Base-by-base conservation (phyloP, 2,329 filamentous ascomycete genomes). In the Cladophialophora bantiana region DNA sequence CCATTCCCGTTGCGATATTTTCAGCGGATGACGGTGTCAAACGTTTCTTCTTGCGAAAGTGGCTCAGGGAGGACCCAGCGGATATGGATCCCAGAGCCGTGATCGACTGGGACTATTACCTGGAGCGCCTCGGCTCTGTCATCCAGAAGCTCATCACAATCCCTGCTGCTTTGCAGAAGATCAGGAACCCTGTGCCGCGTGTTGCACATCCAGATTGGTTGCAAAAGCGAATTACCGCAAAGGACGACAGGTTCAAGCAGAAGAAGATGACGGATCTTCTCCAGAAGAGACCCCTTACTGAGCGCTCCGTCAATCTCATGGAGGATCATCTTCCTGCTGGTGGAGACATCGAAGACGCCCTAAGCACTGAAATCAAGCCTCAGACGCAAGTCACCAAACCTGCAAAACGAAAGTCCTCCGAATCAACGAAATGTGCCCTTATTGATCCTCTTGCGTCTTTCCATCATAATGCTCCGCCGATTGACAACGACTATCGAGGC, bases 121-220 rank as follows among this genome's bases (percentile, higher is more conserved):
- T 94, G 1, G 96, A 99, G 75, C 93, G 95, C 81, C 84, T 99
- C 20, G 94, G 94, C 0, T 98, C 94, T 0, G 95, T 99, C 63
- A 96, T 99, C 59, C 95, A 99, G 80, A 99, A 99, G 78, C 87
- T 99, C 63, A 97, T 99, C 76, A 99, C 96, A 1, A 99, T 99
- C 72, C 95, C 95, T 2, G 96, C 95, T 15, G 95, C 96, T 2
- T 84, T 99, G 59, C 95, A 99, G 77, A 98, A 97, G 79, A 86
- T 99, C 63, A 87, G 90, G 62, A 99, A 99, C 75, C 95, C 95
- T 0, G 94, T 98, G 1, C 96, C 95, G 13, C 86, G 96, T 71
- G 93, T 99, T 12, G 85, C 91, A 6, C 96, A 99, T 79, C 95
- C 95, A 0, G 96, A 99, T 62, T 99, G 95, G 95, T 85, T 99